Evolutionary conservation across 2,329 filamentous ascomycete species (phyloP), one percentile per base, ranked within the genome.

Genomic region (Trichophyton verrucosum): DNA sequence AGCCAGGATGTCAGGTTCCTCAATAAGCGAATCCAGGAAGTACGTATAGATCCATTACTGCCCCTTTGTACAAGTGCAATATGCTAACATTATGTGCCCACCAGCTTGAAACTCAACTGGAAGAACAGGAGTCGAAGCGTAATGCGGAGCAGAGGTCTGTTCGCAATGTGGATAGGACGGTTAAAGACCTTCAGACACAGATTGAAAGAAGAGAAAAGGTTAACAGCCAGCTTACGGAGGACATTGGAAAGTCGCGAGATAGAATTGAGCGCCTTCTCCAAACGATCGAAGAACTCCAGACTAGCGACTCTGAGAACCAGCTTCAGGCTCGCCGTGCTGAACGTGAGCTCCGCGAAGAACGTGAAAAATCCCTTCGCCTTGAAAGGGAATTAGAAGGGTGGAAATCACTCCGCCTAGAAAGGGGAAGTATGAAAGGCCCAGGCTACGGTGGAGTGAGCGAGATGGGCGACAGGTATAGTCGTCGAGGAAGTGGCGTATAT

Each of bases 1-100:
- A 96, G 91, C 73, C 90, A 96, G 69, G 92, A 97, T 74, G 89
- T 97, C 66, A 88, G 94, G 70, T 97, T 96, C 78, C 76, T 97
- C 69, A 89, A 96, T 75, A 92, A 91, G 70, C 85, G 92, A 58
- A 90, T 99, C 66, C 91, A 96, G 77, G 92, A 97, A 82, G 91
- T 95, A 80, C 81, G 60, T 60, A 9, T 8, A 49, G 6, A 2
- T 62, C 66, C 44, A 66, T 60, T 62, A 61, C 55, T 49, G 61
- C 66, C 64, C 68, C 64, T 61, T 69, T 56, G 36, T 55, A 49
- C 42, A 47, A 42, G 15, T 24, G 42, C 4, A 11, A 20, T 8
- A 22, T 46, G 46, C 30, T 57, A 57, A 57, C n/a, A 24, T 13
- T 36, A 11, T 56, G 44, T 47, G 47, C 36, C 58, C 61, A 60